Base-by-base conservation (phyloP, 2,329 filamentous ascomycete species). In the Pseudocercospora fuligena region DNA sequence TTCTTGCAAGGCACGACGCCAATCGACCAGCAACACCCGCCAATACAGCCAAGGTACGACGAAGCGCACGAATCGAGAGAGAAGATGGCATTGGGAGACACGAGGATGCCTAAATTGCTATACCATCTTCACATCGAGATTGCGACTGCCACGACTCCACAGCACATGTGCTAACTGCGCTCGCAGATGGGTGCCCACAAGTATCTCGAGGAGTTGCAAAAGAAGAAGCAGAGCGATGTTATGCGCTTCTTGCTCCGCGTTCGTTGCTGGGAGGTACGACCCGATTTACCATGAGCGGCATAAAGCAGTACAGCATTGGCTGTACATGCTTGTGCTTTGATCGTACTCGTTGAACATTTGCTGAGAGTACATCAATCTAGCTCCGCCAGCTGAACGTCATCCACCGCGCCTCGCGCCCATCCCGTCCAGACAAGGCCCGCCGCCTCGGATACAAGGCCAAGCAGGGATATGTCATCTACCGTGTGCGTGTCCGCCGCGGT, bases 181-280 rank as follows among this genome's bases (percentile, higher is more conserved):
- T 25, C 56, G 66, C 72, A 94, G 89, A 97, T 97, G 95, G 95
- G 95, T 92, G 94, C 94, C 88, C 93, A 97, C 86, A 99, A 99
- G 88, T 99, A 97, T 89, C 93, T 99, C 87, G 96, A 99, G 90
- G 95, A 99, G 90, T 92, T 99, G 88, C 93, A 97, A 86, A 98
- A 99, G 93, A 97, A 97, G 93, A 99, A 99, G 93, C 95, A 99
- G 91, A 97, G 93, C 85, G 95, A 99, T 90, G 92, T 99, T 82
- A 92, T 98, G 88, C 94, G 94, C 88, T 99, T 99, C 90, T 91
- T 99, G 87, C 93, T 97, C 86, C 94, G 93, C 85, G 93, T 97
- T 83, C 94, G 95, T 87, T 99, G 95, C 94, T 99, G 95, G 95
- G 95, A 99, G 92, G 94, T 94, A 83, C 80, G 82, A 79, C 66